A percentile compares a stretch with the other conserved stretches of the same genome.
These are phyloP conservation scores for Globisporangium megalacanthum DNA, from an alignment of 352 stramenopile genomes.

Conservation along the genomic window DNA sequence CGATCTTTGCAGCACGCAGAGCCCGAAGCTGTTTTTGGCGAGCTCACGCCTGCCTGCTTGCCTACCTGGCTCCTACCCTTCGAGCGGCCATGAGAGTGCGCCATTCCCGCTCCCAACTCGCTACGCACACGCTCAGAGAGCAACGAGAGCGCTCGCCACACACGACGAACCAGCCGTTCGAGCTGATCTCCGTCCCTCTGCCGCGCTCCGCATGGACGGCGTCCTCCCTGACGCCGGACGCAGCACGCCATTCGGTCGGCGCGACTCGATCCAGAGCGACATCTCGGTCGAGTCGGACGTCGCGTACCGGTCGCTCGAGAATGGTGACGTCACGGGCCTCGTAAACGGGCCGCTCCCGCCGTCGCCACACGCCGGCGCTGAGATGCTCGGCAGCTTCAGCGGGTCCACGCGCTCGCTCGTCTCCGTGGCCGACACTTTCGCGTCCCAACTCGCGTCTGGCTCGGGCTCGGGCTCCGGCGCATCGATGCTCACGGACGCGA, in stretches of 20 bases:
- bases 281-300: conserved; percentile 35
- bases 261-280: conserved; percentile 33
- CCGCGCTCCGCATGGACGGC: conserved; percentile 11
- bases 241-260: conserved; percentile 7
- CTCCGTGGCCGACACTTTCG: conserved; percentile 5
- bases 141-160: not conserved
- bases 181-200: not conserved
- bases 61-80: no score
- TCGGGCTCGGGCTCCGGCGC: not conserved
- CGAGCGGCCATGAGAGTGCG: not conserved
- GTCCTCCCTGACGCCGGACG: conserved; percentile 7
- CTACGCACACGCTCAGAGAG: not conserved
- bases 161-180: not conserved
- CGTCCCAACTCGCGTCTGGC: not conserved
- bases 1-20: not conserved
- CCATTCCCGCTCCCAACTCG: not conserved
- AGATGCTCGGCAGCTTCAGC: conserved; percentile 3
- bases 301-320: conserved; percentile 42
- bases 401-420: conserved; percentile 10
- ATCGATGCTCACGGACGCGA: conserved; percentile 28
- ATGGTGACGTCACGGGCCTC: conserved; percentile 21
- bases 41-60: no score
- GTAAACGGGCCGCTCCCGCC: conserved; percentile 1
- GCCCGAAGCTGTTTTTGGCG: not conserved
- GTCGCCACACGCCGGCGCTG: not conserved